Evolutionary conservation across 2,329 filamentous ascomycete genomes (phyloP), one percentile per base, ranked within the genome.

Genomic region (Monilinia aucupariae): DNA sequence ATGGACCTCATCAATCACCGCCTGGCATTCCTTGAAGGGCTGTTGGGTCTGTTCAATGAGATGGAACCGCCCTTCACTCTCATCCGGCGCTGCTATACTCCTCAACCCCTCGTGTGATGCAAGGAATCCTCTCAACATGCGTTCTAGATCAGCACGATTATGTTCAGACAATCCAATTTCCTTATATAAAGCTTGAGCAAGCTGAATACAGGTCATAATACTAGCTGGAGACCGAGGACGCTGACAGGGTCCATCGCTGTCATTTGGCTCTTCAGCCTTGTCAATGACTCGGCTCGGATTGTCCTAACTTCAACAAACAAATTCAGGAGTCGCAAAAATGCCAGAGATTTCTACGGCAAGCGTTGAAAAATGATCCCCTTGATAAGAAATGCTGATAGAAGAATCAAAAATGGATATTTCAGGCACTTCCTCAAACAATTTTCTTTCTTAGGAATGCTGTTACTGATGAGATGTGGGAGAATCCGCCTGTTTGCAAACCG

Each of bases 151-250:
- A 32, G 8, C 10, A 22, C 41, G 22, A 1, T 27, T 59, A 1
- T 59, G 30, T 49, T 32, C 27, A 9, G 45, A 48, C 4, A 22
- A n/a, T 10, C 55, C 43, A 25, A 49, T 7, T 20, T 39, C 27
- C n/a, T 39, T 37, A 3, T 22, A 22, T 22, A 59, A 22, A 49
- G 55, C 30, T 6, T 59, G 27, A 30, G 55, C 32, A 20, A 49
- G n/a, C 25, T 59, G 55, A 4, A 49, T 39, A 4, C 43, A 59
- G 20, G 55, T n/a, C 49, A 59, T 59, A 4, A 59, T 59, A 13
- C 55, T 59, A 8, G 43, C 55, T 34, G 55, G 9, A 59, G 41
- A 15, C 55, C 43, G n/a, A 59, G n/a, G n/a, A n/a, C 32, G 32
- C 43, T 59, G n/a, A 49, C 32, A n/a, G 45, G 30, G 22, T 49